phyloP scores from a whole-genome alignment of 2,329 filamentous ascomycete species.

The Aureobasidium subglaciale region DNA sequence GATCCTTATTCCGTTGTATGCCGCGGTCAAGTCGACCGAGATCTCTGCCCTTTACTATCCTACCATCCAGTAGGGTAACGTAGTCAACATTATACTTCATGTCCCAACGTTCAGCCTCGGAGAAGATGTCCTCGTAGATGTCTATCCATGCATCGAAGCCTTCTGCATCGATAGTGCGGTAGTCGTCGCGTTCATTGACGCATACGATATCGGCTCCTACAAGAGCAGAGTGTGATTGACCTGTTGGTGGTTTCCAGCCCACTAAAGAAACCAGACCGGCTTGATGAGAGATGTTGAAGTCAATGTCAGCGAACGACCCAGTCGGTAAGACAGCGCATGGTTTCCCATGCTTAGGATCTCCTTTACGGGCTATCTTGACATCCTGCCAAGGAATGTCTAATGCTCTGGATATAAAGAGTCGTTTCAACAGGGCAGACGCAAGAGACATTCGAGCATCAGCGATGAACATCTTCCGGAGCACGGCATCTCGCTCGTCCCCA shows the following conservation, averaged over 20 bases:
- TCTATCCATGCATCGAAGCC: slow-evolving; percentile 64
- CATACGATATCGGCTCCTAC: slow-evolving; percentile 73
- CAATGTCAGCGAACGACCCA: slow-evolving; percentile 36
- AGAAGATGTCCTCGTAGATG: slow-evolving; percentile 65
- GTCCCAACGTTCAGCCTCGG: slow-evolving; percentile 52
- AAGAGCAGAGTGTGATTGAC: slow-evolving; percentile 15
- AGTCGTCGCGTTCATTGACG: slow-evolving; percentile 59
- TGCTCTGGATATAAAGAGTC: slow-evolving; percentile 56
- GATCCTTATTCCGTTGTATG: slow-evolving; percentile 31
- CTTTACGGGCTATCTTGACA: slow-evolving; percentile 51
- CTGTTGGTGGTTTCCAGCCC: slow-evolving; percentile 34
- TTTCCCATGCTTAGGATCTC: slow-evolving; percentile 44
- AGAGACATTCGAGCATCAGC: slow-evolving; percentile 67
- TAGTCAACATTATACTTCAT: slow-evolving; percentile 50
- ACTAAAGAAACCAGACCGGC: slow-evolving; percentile 65
- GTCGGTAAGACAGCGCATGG: slow-evolving; percentile 42
- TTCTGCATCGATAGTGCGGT: slow-evolving; percentile 51
- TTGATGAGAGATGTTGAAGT: slow-evolving; percentile 77
- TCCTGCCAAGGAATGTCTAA: slow-evolving; percentile 54
- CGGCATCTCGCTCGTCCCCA: slow-evolving; percentile 47
- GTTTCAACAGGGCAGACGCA: slow-evolving; percentile 66
- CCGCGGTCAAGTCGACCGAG: slow-evolving; percentile 40
- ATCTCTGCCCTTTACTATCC: slow-evolving; percentile 31
- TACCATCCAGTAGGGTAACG: slow-evolving; percentile 40
- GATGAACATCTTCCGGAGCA: slow-evolving; percentile 46